A percentile compares a stretch with the other conserved stretches of the same genome.
phyloP scores from a whole-genome alignment of 2,329 filamentous ascomycete genomes.

The Sclerotinia borealis region DNA sequence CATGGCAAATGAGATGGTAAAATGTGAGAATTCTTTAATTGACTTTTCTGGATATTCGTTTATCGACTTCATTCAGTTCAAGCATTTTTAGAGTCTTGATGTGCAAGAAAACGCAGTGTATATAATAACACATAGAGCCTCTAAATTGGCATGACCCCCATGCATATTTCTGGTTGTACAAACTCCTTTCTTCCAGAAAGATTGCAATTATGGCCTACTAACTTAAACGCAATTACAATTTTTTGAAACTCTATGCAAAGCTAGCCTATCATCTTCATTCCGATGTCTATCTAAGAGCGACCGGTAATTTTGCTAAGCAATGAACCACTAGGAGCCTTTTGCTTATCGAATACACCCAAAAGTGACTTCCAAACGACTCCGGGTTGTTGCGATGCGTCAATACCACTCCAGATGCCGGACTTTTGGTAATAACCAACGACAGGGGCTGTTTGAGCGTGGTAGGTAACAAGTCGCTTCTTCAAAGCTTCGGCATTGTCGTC shows the following conservation, averaged over 20 bases:
- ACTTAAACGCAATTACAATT: conserved; percentile 21
- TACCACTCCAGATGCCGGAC: conserved; percentile 91
- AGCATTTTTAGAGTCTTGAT: conserved; percentile 16
- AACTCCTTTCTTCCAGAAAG: conserved; percentile 21
- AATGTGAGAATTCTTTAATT: background rate
- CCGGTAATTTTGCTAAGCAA: conserved; percentile 34
- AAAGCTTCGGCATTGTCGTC: conserved; percentile 96
- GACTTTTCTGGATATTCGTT: background rate
- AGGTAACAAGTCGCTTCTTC: conserved; percentile 88
- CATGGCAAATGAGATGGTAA: background rate
- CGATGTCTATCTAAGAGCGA: conserved; percentile 16
- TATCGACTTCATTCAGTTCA: background rate
- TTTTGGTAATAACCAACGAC: conserved; percentile 96
- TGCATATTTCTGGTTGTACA: conserved; percentile 28
- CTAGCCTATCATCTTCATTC: conserved; percentile 12
- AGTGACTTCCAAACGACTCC: conserved; percentile 93
- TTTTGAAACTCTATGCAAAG: conserved; percentile 30
- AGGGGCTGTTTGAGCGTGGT: conserved; percentile 88
- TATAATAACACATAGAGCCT: conserved; percentile 28
- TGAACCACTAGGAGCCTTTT: conserved; percentile 33
- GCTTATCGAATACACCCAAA: conserved; percentile 72
- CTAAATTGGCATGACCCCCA: conserved; percentile 23
- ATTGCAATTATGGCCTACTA: conserved; percentile 22
- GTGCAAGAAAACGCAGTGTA: conserved; percentile 19
- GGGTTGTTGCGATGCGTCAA: conserved; percentile 95